Base-by-base conservation (phyloP, 176 grass and related monocot species). In the Guadua angustifolia region DNA sequence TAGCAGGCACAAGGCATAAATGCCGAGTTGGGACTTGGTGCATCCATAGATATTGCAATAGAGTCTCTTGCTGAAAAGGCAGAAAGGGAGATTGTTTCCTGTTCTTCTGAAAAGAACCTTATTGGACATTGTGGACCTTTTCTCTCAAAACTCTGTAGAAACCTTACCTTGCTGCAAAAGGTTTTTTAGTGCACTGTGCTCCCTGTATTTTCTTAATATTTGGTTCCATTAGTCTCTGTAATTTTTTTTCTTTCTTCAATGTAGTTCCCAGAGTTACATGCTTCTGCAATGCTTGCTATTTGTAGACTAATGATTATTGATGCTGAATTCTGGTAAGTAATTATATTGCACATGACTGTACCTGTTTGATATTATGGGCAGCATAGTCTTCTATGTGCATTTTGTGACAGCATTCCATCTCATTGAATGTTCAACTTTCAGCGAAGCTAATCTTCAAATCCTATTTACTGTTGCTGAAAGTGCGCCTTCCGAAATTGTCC, bases 301-400 rank as follows among this genome's bases (percentile, higher is more conserved):
- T 98, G 93, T 73, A 93, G 46, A 86, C 73, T 98, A 52, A 98
- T 98, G 95, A 93, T 95, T 53, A 91, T 98, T 80, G 93, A 98
- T 90, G 42, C 91, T 42, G 87, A 93, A 62, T 98, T 88, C 65
- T 98, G 95, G 95, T 98, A 92, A 62, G 74, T 47, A 40, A 55
- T 60, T 45, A 46, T 69, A 71, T 76, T 85, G 52, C 1, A 39
- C 10, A 13, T 47, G 49, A 38, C 55, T 85, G 65, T 59, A 66
- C 68, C 29, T 72, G 73, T 58, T 82, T 14, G 42, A 50, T 51
- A 57, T 50, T n/a, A 18, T 78, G 64, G 17, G 36, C 16, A 36
- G 1, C 26, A n/a, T 75, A 29, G 9, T 75, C 4, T 56, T 75
- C 57, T 69, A 29, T 84, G 51, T 69, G 44, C 73, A 82, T 59